These are phyloP conservation scores for Lagenidium sp. DNA, from an alignment of 352 stramenopile genomes.

Conservation along the genomic window DNA sequence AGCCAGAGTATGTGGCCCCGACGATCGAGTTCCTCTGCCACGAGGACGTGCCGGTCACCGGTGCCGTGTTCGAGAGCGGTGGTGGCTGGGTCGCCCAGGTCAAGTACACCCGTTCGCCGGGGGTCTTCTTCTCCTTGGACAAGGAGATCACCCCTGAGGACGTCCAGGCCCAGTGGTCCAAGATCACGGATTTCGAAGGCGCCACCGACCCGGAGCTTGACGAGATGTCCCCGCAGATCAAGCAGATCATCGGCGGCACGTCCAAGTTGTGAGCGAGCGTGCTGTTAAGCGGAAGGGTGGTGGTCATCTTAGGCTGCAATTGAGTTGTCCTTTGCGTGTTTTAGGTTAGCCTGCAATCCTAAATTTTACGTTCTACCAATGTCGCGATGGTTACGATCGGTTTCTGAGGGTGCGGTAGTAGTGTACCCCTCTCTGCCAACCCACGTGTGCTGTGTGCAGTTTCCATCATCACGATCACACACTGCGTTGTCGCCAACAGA, in stretches of 20 bases:
- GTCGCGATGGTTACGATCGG: too few species aligned
- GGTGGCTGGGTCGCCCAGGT: slow-evolving; percentile 78
- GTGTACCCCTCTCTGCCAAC: too few species aligned
- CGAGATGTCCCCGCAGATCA: slow-evolving; percentile 67
- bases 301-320: too few species aligned
- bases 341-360: too few species aligned
- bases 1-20: slow-evolving; percentile 85
- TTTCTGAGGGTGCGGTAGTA: too few species aligned
- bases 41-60: slow-evolving; percentile 62
- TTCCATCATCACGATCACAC: too few species aligned
- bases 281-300: too few species aligned
- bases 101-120: slow-evolving; percentile 67
- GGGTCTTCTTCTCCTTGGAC: slow-evolving; percentile 60
- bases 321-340: too few species aligned
- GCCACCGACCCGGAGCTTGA: slow-evolving; percentile 71
- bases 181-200: slow-evolving; percentile 72
- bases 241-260: slow-evolving; percentile 49
- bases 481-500: too few species aligned
- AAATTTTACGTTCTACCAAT: too few species aligned
- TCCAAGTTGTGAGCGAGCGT: slow-evolving; percentile 54
- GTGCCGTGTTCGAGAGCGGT: slow-evolving; percentile 80
- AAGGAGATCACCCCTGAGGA: slow-evolving; percentile 68
- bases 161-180: slow-evolving; percentile 62
- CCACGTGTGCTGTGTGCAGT: too few species aligned
- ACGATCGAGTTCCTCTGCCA: slow-evolving; percentile 83